Evolutionary conservation across 192 early-diverging fungal species (phyloP).

Genomic region (Podochytrium sp.): DNA sequence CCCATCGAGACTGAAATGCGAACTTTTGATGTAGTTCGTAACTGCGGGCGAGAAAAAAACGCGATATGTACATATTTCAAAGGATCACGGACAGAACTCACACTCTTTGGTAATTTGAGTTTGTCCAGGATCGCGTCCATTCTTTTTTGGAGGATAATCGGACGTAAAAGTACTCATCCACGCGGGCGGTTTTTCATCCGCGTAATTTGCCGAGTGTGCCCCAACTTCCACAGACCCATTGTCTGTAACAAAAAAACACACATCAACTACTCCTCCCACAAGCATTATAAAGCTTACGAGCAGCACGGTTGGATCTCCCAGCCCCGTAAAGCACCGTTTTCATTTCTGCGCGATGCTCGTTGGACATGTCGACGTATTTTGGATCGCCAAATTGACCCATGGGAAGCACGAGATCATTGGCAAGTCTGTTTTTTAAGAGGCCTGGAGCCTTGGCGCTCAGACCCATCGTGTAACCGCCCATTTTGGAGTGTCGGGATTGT

Average conservation of each 20-base stretch:
- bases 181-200: constrained; percentile 16
- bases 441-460: constrained; percentile 17
- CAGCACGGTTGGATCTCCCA: not conserved
- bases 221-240: not conserved
- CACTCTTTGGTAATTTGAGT: constrained; percentile 9
- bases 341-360: constrained; percentile 9
- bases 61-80: not conserved
- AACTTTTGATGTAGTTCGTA: constrained; percentile 5
- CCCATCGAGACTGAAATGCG: constrained; percentile 7
- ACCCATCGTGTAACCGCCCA: constrained; percentile 28
- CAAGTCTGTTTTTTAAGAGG: constrained; percentile 16
- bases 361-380: not conserved
- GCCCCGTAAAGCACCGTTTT: not conserved
- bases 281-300: not conserved
- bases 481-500: too few species aligned
- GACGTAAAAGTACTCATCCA: constrained; percentile 6
- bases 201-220: constrained; percentile 9
- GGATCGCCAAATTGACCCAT: constrained; percentile 10
- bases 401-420: not conserved
- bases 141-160: constrained; percentile 7
- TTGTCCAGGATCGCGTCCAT: not conserved
- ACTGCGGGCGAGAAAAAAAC: not conserved
- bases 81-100: not conserved
- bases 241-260: not conserved
- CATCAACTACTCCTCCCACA: not conserved